Evolutionary conservation across 2,329 filamentous ascomycete species (phyloP).

Genomic region (Penicillium thymicola): DNA sequence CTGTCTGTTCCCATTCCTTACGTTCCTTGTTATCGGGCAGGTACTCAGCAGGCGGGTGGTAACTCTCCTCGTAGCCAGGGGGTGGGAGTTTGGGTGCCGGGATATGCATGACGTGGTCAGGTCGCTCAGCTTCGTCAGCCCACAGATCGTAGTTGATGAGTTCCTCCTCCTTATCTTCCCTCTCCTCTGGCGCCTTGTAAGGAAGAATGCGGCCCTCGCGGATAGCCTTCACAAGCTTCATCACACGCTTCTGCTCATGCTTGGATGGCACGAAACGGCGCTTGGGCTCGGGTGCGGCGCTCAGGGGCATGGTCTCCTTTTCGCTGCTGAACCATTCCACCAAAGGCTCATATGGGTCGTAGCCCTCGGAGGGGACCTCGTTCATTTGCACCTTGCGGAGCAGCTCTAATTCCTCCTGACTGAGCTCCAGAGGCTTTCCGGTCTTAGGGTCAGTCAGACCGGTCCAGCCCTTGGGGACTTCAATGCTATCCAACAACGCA

Average conservation of each 20-base stretch:
- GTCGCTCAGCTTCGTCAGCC: conserved; percentile 82
- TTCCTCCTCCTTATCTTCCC: conserved; percentile 69
- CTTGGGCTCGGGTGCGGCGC: conserved; percentile 92
- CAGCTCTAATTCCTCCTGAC: conserved; percentile 81
- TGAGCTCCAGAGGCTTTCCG: conserved; percentile 86
- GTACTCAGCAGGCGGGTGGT: conserved; percentile 94
- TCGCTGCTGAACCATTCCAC: conserved; percentile 92
- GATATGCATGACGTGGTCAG: conserved; percentile 89
- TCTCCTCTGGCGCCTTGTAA: conserved; percentile 73
- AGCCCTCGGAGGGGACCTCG: conserved; percentile 80
- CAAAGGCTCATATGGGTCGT: conserved; percentile 90
- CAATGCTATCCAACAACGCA: conserved; percentile 90
- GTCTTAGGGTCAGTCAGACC: conserved; percentile 91
- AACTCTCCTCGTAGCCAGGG: conserved; percentile 91
- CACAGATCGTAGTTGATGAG: conserved; percentile 82
- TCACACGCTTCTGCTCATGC: conserved; percentile 91
- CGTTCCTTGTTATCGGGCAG: conserved; percentile 81
- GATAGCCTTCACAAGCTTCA: conserved; percentile 96
- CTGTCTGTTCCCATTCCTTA: conserved; percentile 76
- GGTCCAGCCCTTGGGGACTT: conserved; percentile 95
- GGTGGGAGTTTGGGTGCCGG: conserved; percentile 90
- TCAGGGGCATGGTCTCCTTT: conserved; percentile 90
- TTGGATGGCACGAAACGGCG: conserved; percentile 93
- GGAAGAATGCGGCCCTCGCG: conserved; percentile 90
- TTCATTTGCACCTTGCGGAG: conserved; percentile 85